Percentiles rank a stretch among this genome's conserved stretches.
These are phyloP conservation scores for Exophiala dermatitidis DNA, from an alignment of 2,329 filamentous ascomycete genomes.

Conservation along the genomic window DNA sequence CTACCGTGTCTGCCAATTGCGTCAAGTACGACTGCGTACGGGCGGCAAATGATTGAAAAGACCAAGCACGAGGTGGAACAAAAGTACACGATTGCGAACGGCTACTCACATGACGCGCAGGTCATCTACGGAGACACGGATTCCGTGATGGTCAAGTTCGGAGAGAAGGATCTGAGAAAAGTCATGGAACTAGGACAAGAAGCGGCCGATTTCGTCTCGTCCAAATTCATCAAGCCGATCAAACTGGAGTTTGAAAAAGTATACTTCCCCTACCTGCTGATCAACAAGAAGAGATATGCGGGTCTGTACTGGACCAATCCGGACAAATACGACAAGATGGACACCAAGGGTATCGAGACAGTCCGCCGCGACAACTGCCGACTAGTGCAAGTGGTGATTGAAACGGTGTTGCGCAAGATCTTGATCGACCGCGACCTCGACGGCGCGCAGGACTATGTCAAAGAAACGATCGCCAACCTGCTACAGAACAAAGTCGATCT, in stretches of 20 bases:
- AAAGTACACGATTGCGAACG: conserved; percentile 85
- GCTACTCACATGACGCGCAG: conserved; percentile 87
- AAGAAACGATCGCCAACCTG: conserved; percentile 87
- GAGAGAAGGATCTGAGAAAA: conserved; percentile 74
- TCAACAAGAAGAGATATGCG: conserved; percentile 99
- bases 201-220: conserved; percentile 78
- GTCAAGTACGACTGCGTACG: conserved; percentile 93
- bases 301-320: conserved; percentile 96
- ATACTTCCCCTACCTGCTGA: conserved; percentile 93
- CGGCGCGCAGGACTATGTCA: conserved; percentile 92
- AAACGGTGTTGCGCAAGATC: conserved; percentile 92
- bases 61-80: conserved; percentile 93
- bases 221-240: conserved; percentile 92
- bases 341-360: conserved; percentile 98
- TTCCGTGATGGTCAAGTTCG: conserved; percentile 99
- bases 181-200: conserved; percentile 96
- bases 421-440: conserved; percentile 86
- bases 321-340: conserved; percentile 98
- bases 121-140: conserved; percentile 99
- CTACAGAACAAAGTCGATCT: conserved; percentile 97
- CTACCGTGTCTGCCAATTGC: conserved; percentile 91
- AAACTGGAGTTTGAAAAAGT: conserved; percentile 99
- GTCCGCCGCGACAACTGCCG: conserved; percentile 95
- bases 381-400: conserved; percentile 92
- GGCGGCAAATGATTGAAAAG: conserved; percentile 97